Conservation (phyloP, 2,329 filamentous ascomycete genomes). For the Periconia sp. region DNA sequence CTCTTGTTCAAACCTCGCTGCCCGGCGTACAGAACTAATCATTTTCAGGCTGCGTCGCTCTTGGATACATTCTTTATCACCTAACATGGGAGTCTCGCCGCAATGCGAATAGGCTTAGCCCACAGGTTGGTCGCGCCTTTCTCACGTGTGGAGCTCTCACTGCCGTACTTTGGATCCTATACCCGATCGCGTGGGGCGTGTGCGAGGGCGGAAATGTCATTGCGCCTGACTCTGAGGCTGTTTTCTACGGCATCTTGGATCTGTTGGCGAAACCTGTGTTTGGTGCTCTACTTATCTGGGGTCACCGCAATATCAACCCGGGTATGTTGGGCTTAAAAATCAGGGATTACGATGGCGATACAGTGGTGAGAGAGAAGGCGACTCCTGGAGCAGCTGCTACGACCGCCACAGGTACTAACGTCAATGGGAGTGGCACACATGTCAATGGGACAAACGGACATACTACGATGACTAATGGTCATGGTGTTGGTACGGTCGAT, state of each 20-base stretch:
- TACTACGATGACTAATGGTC: no score
- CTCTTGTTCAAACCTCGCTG: not conserved
- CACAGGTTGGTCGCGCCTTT: constrained; percentile 61
- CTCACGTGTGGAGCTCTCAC: constrained; percentile 63
- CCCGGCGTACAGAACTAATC: no score
- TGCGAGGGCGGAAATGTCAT: constrained; percentile 71
- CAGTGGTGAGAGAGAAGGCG: constrained; percentile 26
- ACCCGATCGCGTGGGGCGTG: constrained; percentile 67
- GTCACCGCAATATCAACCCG: constrained; percentile 68
- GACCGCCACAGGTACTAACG: no score
- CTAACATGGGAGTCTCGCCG: constrained; percentile 63
- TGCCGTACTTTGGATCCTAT: constrained; percentile 68
- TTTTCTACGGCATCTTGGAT: constrained; percentile 73
- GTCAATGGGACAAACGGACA: no score
- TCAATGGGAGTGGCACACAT: no score
- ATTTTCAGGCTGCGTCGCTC: constrained; percentile 45
- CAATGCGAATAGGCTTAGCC: constrained; percentile 62
- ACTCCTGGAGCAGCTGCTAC: no score
- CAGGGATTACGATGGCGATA: constrained; percentile 54
- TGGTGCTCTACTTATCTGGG: constrained; percentile 65
- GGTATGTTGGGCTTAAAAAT: constrained; percentile 61
- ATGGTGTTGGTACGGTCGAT: no score
- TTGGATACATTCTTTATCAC: constrained; percentile 67
- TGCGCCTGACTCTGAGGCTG: constrained; percentile 68
- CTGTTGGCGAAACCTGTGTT: constrained; percentile 70